A percentile compares a stretch with the other conserved stretches of the same genome.
Conservation (phyloP, 495 filamentous ascomycete species). For the Bombardia bombarda region DNA sequence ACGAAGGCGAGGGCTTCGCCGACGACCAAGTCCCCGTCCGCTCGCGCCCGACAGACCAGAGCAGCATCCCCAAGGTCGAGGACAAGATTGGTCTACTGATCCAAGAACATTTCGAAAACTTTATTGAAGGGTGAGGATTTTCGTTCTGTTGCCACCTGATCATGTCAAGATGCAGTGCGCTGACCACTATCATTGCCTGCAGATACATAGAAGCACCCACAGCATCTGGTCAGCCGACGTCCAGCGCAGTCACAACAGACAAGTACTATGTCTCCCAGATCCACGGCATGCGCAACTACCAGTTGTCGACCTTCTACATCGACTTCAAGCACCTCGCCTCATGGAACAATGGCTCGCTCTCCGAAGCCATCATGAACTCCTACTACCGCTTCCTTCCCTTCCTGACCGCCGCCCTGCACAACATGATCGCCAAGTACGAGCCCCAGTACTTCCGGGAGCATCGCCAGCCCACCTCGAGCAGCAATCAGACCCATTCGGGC, state of each 20-base stretch:
- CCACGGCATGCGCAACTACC: slow-evolving; percentile 74
- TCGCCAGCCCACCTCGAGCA: slow-evolving; percentile 60
- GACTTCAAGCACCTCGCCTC: slow-evolving; percentile 82
- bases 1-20: slow-evolving; percentile 50
- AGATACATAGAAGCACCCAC: slow-evolving; percentile 72
- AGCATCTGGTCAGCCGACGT: slow-evolving; percentile 63
- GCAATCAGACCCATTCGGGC: slow-evolving; percentile 58
- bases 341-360: slow-evolving; percentile 63
- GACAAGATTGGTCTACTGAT: slow-evolving; percentile 82
- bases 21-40: slow-evolving; percentile 49
- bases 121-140: slow-evolving; percentile 69
- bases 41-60: slow-evolving; percentile 50
- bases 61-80: slow-evolving; percentile 69
- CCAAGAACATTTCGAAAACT: slow-evolving; percentile 75
- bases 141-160: not conserved
- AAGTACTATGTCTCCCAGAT: slow-evolving; percentile 98
- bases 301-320: slow-evolving; percentile 93
- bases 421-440: slow-evolving; percentile 88
- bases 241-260: slow-evolving; percentile 68
- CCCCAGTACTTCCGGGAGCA: slow-evolving; percentile 89
- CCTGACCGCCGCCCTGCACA: slow-evolving; percentile 81
- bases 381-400: slow-evolving; percentile 96
- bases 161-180: not conserved
- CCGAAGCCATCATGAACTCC: slow-evolving; percentile 74
- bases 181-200: slow-evolving; percentile 1